These are phyloP conservation scores for Nematocida sp. DNA, from an alignment of 371 early-diverging fungal genomes.

Conservation along the genomic window DNA sequence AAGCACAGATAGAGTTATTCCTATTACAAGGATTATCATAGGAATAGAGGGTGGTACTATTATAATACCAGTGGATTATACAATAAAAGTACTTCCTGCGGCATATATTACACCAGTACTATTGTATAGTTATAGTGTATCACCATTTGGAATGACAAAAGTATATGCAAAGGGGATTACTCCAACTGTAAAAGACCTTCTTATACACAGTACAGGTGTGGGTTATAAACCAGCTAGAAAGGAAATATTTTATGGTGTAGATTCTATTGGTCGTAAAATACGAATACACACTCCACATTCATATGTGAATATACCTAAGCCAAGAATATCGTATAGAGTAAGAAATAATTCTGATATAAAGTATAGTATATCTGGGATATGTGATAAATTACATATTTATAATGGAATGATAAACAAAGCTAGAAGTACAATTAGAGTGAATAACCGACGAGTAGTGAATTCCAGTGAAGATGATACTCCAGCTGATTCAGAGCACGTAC, in stretches of 20 bases:
- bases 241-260: slow-evolving; percentile 12
- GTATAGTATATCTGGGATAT: background rate
- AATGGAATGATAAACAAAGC: background rate
- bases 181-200: background rate
- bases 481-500: background rate
- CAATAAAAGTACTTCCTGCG: background rate
- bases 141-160: slow-evolving; percentile 11
- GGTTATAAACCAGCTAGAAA: slow-evolving; percentile 13
- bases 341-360: background rate
- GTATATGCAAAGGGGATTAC: slow-evolving; percentile 9
- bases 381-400: background rate
- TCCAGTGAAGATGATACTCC: background rate
- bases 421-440: background rate
- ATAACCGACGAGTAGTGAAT: background rate
- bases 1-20: background rate
- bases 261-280: slow-evolving; percentile 1
- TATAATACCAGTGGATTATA: background rate
- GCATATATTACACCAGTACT: background rate
- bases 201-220: background rate
- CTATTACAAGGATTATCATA: background rate
- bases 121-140: background rate
- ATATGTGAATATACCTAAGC: background rate
- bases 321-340: background rate
- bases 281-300: slow-evolving; percentile 14
- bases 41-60: background rate